Evolutionary conservation across 441 rosid species (phyloP).

Genomic region (Populus tomentosa): DNA sequence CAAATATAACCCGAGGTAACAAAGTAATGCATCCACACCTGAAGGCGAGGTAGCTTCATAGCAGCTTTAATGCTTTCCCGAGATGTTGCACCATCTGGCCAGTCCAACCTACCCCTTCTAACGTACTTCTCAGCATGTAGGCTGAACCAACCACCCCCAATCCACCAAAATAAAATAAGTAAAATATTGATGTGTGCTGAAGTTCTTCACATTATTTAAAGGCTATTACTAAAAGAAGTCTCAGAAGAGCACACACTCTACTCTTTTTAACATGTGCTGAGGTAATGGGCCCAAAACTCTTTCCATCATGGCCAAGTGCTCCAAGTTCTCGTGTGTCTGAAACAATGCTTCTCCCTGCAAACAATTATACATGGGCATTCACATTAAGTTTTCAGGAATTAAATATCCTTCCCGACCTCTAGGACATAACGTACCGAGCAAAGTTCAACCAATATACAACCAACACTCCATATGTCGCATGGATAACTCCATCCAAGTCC

Average conservation of each 20-base stretch:
- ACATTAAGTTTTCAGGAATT: neutral
- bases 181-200: neutral
- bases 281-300: constrained; percentile 68
- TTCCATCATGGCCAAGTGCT: constrained; percentile 82
- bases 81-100: constrained; percentile 68
- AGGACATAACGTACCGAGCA: constrained; percentile 47
- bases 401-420: neutral
- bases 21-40: constrained; percentile 29
- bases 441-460: constrained; percentile 65
- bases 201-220: neutral
- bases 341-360: constrained; percentile 68
- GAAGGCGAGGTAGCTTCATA: constrained; percentile 54
- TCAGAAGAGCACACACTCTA: constrained; percentile 35
- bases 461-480: constrained; percentile 71
- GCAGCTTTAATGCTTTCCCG: constrained; percentile 61
- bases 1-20: neutral
- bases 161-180: neutral
- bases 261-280: constrained; percentile 52
- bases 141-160: constrained; percentile 26
- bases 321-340: constrained; percentile 68
- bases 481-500: constrained; percentile 73
- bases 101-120: constrained; percentile 53
- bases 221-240: neutral
- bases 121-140: constrained; percentile 61
- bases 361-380: neutral